Percentiles rank a stretch among this genome's conserved stretches.
These are phyloP conservation scores for Lepidium campestre DNA, from an alignment of 441 rosid genomes.

Conservation along the genomic window DNA sequence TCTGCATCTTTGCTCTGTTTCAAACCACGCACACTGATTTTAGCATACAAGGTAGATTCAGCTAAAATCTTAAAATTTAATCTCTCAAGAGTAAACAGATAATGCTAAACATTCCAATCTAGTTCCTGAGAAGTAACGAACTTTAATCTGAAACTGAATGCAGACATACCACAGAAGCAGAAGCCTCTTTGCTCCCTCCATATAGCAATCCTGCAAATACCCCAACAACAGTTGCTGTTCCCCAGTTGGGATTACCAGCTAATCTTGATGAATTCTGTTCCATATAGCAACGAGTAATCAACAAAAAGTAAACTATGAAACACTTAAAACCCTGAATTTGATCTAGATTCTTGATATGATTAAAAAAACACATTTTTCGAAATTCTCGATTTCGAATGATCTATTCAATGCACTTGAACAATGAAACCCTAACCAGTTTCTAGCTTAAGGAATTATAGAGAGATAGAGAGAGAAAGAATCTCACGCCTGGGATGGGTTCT, in stretches of 20 bases:
- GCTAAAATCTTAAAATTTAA: neutral
- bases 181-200: slow-evolving; percentile 94
- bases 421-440: neutral
- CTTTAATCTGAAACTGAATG: neutral
- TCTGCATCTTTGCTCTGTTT: slow-evolving; percentile 92
- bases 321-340: neutral
- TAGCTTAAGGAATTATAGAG: neutral
- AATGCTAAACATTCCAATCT: neutral
- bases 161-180: slow-evolving; percentile 79
- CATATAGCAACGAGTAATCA: neutral
- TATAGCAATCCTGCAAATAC: slow-evolving; percentile 81
- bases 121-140: neutral
- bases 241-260: slow-evolving; percentile 81
- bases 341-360: neutral
- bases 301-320: neutral
- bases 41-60: neutral
- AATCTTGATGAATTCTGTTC: slow-evolving; percentile 44
- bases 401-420: neutral
- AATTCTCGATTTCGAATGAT: neutral
- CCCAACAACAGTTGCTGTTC: slow-evolving; percentile 77
- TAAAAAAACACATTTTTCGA: neutral
- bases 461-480: neutral
- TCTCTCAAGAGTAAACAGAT: neutral
- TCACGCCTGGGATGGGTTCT: slow-evolving; percentile 39
- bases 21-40: neutral